phyloP scores from a whole-genome alignment of 345 rosid genomes.

The Pelargonium nanum region DNA sequence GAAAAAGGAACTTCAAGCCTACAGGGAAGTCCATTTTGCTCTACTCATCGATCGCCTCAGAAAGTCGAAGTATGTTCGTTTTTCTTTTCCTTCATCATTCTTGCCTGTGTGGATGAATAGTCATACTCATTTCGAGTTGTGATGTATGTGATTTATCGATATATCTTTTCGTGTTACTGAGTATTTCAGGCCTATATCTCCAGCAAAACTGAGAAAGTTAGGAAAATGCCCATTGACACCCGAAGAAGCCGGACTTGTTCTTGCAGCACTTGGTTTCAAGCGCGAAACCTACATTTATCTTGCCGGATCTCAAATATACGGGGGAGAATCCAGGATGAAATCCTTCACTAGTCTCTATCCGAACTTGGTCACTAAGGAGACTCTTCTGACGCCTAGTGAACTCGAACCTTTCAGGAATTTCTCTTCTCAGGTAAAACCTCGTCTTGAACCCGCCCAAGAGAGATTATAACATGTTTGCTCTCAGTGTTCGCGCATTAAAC shows the following conservation, averaged over 20 bases:
- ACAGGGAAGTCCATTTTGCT: conserved; percentile 77
- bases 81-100: conserved; percentile 1
- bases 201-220: conserved; percentile 48
- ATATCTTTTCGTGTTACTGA: neutral
- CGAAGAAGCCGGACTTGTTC: conserved; percentile 84
- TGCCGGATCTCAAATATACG: conserved; percentile 67
- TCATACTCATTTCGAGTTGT: neutral
- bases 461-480: too few species aligned
- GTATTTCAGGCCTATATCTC: conserved; percentile 38
- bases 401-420: conserved; percentile 78
- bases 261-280: conserved; percentile 68
- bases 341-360: conserved; percentile 69
- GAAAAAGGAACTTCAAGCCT: conserved; percentile 62
- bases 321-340: conserved; percentile 60
- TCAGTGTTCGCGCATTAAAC: too few species aligned
- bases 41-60: conserved; percentile 57
- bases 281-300: conserved; percentile 60
- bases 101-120: neutral
- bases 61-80: conserved; percentile 36
- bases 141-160: too few species aligned
- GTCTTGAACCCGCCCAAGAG: neutral
- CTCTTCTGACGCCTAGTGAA: conserved; percentile 59
- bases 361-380: conserved; percentile 75
- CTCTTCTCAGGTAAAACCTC: conserved; percentile 61
- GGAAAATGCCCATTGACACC: conserved; percentile 97